Percentiles rank a stretch among this genome's conserved stretches.
Conservation (phyloP, 2,329 filamentous ascomycete species). For the Ophiocordyceps camponoti-rufipedis region DNA sequence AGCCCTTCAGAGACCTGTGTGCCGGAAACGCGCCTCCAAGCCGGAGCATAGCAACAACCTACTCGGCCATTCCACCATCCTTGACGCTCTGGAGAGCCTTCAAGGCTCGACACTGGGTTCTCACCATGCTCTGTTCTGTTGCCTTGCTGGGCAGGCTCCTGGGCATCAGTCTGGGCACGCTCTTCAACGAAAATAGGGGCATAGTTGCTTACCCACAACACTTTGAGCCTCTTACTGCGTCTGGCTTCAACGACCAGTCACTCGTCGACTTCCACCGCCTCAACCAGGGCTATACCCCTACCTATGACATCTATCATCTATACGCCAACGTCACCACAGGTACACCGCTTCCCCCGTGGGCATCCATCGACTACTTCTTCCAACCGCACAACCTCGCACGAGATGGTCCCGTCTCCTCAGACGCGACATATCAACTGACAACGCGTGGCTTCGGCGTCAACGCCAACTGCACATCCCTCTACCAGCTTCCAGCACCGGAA, state of each 20-base stretch:
- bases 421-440: conserved; percentile 2
- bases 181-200: conserved; percentile 23
- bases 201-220: conserved; percentile 1
- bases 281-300: conserved; percentile 3
- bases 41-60: conserved; percentile 23
- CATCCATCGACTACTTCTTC: conserved; percentile 24
- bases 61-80: conserved; percentile 37
- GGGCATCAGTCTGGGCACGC: conserved; percentile 28
- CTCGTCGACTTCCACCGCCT: conserved; percentile 11
- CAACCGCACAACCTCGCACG: conserved; percentile 17
- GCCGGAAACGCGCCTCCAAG: conserved; percentile 15
- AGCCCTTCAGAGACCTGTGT: conserved; percentile 32
- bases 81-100: conserved; percentile 27
- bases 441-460: conserved; percentile 12
- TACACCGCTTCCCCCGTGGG: conserved; percentile 31
- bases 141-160: conserved; percentile 33
- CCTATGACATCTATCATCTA: neutral
- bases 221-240: conserved; percentile 3
- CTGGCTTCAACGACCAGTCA: conserved; percentile 8
- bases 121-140: conserved; percentile 27
- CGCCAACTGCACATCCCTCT: conserved; percentile 7
- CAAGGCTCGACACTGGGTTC: conserved; percentile 21
- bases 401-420: neutral
- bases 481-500: neutral
- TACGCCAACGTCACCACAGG: conserved; percentile 23